Conservation (phyloP, 768 basidiomycete species). For the Lentinus tigrinus region DNA sequence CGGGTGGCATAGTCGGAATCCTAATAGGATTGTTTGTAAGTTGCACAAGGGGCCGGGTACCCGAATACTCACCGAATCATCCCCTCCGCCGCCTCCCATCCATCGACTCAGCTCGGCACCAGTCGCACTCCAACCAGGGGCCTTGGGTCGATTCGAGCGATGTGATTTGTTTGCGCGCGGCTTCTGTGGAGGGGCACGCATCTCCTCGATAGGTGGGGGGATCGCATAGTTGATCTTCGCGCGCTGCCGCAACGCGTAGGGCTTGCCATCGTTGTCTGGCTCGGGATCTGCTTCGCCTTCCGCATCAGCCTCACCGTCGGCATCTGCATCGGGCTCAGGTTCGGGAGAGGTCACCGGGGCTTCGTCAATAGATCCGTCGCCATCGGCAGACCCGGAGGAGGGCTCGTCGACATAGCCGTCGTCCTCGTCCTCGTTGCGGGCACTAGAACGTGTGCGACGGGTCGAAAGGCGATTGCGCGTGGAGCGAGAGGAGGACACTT, state of each 20-base stretch:
- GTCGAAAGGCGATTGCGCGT: conserved; percentile 15
- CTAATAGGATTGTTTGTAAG: conserved; percentile 30
- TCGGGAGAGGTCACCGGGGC: conserved; percentile 43
- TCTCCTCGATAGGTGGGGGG: conserved; percentile 77
- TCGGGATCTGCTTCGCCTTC: conserved; percentile 44
- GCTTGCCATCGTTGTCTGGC: conserved; percentile 52
- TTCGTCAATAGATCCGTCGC: conserved; percentile 60
- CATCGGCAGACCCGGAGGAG: conserved; percentile 48
- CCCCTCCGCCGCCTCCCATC: conserved; percentile 65
- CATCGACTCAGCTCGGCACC: conserved; percentile 76
- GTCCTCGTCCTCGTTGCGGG: conserved; percentile 40
- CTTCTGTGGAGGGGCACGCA: conserved; percentile 47
- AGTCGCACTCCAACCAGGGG: conserved; percentile 74
- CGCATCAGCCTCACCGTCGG: conserved; percentile 40
- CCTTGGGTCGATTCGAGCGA: conserved; percentile 37
- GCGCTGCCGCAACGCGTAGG: conserved; percentile 67
- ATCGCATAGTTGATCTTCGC: conserved; percentile 76
- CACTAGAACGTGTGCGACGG: conserved; percentile 26
- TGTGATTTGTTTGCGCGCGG: conserved; percentile 19
- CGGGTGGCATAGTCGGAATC: conserved; percentile 73
- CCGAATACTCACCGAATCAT: conserved; percentile 55
- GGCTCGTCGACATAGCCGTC: conserved; percentile 52
- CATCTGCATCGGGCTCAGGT: conserved; percentile 36
- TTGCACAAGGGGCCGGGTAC: neutral
- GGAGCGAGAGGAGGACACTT: conserved; percentile 23